Evolutionary conservation across 2,329 filamentous ascomycete genomes (phyloP).

Genomic region (Trichoderma afroharzianum): DNA sequence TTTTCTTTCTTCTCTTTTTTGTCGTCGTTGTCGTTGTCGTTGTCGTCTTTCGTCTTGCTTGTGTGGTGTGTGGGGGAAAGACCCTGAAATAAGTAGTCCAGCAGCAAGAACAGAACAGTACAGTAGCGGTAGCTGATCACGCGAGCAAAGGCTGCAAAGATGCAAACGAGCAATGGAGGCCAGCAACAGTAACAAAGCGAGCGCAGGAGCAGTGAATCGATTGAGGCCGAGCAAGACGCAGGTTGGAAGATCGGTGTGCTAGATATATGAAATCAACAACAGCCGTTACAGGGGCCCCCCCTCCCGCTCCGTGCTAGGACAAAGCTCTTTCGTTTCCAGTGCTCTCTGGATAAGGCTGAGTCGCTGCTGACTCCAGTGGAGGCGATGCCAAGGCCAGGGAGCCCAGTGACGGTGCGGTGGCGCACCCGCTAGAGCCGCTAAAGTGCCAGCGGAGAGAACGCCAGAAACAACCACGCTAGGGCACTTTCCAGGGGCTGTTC

Average conservation of each 20-base stretch:
- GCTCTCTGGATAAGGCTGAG: conserved; percentile 8
- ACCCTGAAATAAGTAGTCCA: not conserved
- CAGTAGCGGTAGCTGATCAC: conserved; percentile 10
- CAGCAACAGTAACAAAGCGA: not conserved
- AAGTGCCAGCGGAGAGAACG: conserved; percentile 10
- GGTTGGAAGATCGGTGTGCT: conserved; percentile 2
- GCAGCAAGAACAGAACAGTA: not conserved
- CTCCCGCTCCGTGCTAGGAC: not conserved
- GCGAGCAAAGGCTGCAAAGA: not conserved
- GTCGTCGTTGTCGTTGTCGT: not conserved
- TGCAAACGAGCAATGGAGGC: not conserved
- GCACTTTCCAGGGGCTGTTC: not conserved
- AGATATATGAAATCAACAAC: conserved; percentile 6
- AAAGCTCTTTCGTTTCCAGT: no score
- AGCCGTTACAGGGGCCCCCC: not conserved
- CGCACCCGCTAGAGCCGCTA: conserved; percentile 12
- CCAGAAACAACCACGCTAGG: conserved; percentile 4
- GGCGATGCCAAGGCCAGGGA: conserved; percentile 15
- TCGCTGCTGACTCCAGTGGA: not conserved
- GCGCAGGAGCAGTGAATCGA: conserved; percentile 2
- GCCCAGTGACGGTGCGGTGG: conserved; percentile 8
- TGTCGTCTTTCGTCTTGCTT: not conserved
- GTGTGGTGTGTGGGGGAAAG: not conserved
- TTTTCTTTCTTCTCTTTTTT: not conserved
- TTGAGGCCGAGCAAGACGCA: not conserved